phyloP scores from a whole-genome alignment of 2,329 filamentous ascomycete genomes.

The Ceratocystis diversiconidia region DNA sequence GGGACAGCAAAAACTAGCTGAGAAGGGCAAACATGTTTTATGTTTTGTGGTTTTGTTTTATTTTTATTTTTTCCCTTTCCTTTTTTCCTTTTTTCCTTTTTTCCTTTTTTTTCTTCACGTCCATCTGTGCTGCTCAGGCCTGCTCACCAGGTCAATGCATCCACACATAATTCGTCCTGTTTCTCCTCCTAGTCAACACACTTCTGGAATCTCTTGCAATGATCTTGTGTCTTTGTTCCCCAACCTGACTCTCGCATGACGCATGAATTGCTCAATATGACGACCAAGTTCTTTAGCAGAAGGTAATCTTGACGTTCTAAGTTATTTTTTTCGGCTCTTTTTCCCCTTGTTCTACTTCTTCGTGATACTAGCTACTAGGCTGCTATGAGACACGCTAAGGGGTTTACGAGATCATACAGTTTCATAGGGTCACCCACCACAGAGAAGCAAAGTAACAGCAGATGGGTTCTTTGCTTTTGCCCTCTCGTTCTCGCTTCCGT shows the following conservation, averaged over 20 bases:
- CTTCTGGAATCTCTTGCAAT: background rate
- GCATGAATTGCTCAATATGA: background rate
- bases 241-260: background rate
- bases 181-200: background rate
- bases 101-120: too few species aligned
- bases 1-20: background rate
- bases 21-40: too few species aligned
- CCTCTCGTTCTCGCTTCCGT: too few species aligned
- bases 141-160: too few species aligned
- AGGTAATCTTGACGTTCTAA: background rate
- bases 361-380: background rate
- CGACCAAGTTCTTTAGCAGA: background rate
- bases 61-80: too few species aligned
- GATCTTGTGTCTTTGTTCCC: background rate
- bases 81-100: too few species aligned
- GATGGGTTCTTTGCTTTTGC: background rate
- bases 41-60: too few species aligned
- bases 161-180: background rate
- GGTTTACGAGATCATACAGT: background rate
- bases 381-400: background rate
- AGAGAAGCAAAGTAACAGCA: background rate
- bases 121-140: too few species aligned
- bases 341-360: background rate
- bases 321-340: background rate
- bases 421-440: background rate